These are phyloP conservation scores for Aspergillus funiculosus DNA, from an alignment of 495 filamentous ascomycete genomes.

Conservation along the genomic window DNA sequence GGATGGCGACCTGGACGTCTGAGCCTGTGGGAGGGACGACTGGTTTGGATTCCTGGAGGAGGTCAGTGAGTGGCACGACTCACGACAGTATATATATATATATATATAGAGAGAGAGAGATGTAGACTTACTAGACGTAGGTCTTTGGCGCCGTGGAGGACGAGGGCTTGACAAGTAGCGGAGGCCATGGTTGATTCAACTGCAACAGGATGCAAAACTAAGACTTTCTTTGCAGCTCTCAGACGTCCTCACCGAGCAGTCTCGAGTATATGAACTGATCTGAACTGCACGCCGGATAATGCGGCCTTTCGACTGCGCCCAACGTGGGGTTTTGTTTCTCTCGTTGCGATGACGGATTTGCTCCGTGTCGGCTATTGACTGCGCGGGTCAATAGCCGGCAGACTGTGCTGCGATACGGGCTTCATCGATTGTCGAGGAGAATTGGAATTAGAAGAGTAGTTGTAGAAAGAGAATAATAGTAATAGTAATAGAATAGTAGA, in stretches of 20 bases:
- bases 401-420: conserved; percentile 6
- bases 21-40: conserved; percentile 40
- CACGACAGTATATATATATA: background rate
- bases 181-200: conserved; percentile 29
- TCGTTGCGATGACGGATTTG: conserved; percentile 23
- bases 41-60: conserved; percentile 35
- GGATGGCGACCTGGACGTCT: conserved; percentile 69
- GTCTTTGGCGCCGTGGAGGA: conserved; percentile 64
- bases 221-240: no score
- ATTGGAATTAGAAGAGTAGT: no score
- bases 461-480: no score
- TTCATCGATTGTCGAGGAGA: conserved; percentile 5
- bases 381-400: conserved; percentile 31
- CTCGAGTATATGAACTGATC: no score
- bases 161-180: conserved; percentile 48
- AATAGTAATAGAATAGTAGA: no score
- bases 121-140: conserved; percentile 53
- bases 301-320: background rate
- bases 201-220: conserved; percentile 16
- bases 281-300: conserved; percentile 2
- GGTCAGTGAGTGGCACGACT: no score
- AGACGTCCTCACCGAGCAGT: no score
- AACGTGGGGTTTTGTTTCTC: conserved; percentile 21
- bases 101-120: background rate
- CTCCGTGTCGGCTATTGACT: conserved; percentile 35